Conservation (phyloP, 2,329 filamentous ascomycete genomes). For the Colletotrichum phormii region DNA sequence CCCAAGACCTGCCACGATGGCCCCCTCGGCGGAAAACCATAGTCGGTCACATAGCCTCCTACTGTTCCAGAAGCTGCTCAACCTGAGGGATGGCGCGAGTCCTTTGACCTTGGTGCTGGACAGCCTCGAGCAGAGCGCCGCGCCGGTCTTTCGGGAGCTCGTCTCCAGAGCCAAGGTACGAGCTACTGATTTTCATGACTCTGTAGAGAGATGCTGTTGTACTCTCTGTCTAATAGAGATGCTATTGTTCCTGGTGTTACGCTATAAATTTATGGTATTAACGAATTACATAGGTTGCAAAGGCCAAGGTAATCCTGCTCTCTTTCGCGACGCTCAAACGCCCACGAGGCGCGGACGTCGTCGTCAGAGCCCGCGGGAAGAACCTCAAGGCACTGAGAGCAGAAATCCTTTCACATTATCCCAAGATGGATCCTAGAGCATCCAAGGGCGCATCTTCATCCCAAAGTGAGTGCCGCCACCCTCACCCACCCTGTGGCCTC, state of each 20-base stretch:
- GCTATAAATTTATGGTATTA: not conserved
- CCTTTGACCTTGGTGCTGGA: conserved; percentile 90
- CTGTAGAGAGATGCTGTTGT: not conserved
- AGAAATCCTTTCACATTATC: conserved; percentile 68
- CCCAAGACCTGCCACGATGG: conserved; percentile 54
- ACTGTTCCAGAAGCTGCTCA: conserved; percentile 84
- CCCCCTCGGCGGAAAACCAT: conserved; percentile 70
- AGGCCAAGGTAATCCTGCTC: conserved; percentile 78
- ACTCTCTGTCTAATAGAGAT: not conserved
- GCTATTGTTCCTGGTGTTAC: not conserved
- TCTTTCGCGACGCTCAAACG: conserved; percentile 80
- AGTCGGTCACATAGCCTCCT: conserved; percentile 86
- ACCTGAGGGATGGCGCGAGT: conserved; percentile 81
- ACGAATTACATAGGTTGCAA: conserved; percentile 61
- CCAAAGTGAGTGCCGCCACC: conserved; percentile 53
- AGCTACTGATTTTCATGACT: not conserved
- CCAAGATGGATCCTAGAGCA: conserved; percentile 50
- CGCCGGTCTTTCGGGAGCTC: conserved; percentile 78
- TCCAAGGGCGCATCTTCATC: conserved; percentile 47
- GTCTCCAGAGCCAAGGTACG: conserved; percentile 75
- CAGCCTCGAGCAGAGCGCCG: conserved; percentile 83
- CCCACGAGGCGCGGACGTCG: conserved; percentile 73
- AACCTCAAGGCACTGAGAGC: conserved; percentile 65
- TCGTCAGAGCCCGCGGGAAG: conserved; percentile 74
- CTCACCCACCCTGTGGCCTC: too few species aligned